Percentiles rank a stretch among this genome's conserved stretches.
Evolutionary conservation across 2,329 filamentous ascomycete species (phyloP).

Genomic region (Claviceps maximensis): DNA sequence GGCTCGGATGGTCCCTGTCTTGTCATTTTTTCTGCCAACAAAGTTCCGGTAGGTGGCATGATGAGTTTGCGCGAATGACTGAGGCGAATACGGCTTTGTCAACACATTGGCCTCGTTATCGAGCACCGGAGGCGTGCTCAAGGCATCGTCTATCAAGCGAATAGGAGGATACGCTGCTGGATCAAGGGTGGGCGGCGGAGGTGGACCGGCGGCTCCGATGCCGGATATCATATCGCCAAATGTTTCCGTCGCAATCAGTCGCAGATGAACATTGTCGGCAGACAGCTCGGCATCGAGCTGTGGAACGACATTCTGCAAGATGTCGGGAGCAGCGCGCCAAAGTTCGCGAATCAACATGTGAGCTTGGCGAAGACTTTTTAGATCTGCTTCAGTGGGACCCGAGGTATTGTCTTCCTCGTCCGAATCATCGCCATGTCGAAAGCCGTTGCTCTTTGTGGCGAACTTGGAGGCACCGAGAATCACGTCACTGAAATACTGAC

Average conservation of each 20-base stretch:
- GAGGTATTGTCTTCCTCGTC: slow-evolving; percentile 47
- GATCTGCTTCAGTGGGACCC: slow-evolving; percentile 66
- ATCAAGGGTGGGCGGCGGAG: slow-evolving; percentile 58
- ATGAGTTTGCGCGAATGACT: slow-evolving; percentile 80
- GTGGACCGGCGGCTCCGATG: slow-evolving; percentile 81
- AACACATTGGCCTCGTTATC: slow-evolving; percentile 47
- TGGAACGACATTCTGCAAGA: slow-evolving; percentile 85
- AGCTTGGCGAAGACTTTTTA: slow-evolving; percentile 79
- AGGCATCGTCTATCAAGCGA: slow-evolving; percentile 44
- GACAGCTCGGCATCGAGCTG: slow-evolving; percentile 86
- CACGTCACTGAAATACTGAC: slow-evolving; percentile 93
- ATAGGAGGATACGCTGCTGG: slow-evolving; percentile 75
- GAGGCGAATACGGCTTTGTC: slow-evolving; percentile 71
- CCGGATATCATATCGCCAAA: slow-evolving; percentile 90
- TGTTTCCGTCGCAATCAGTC: slow-evolving; percentile 81
- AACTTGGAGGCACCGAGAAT: slow-evolving; percentile 73
- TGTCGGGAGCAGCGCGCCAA: slow-evolving; percentile 80
- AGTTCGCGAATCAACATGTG: slow-evolving; percentile 82
- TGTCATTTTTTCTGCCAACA: slow-evolving; percentile 74
- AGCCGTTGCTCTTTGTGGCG: slow-evolving; percentile 40
- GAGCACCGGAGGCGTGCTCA: slow-evolving; percentile 20
- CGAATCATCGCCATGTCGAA: slow-evolving; percentile 46
- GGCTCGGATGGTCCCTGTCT: slow-evolving; percentile 65
- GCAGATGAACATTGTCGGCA: slow-evolving; percentile 77
- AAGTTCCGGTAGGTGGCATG: slow-evolving; percentile 70